Percentiles rank a stretch among this genome's conserved stretches.
Conservation (phyloP, 495 filamentous ascomycete species). For the Aspergillus kassunensis region DNA sequence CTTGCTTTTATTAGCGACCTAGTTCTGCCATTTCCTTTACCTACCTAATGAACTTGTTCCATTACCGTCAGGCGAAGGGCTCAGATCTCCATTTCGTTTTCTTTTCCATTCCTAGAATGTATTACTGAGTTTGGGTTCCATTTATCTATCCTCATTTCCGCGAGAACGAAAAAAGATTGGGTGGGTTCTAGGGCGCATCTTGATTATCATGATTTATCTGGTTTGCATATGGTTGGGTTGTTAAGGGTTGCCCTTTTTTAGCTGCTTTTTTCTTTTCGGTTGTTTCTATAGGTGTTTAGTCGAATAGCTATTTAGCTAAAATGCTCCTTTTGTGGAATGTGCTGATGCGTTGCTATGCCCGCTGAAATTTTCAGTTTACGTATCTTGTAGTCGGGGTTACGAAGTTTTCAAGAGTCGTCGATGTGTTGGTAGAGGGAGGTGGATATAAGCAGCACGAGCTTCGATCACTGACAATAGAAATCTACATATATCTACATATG, state of each 20-base stretch:
- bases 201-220: slow-evolving; percentile 4
- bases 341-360: too few relatives aligned
- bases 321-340: too few relatives aligned
- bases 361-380: too few relatives aligned
- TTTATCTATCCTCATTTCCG: neutral
- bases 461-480: too few relatives aligned
- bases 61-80: neutral
- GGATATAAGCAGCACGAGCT: too few relatives aligned
- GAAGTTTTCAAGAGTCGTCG: too few relatives aligned
- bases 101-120: neutral
- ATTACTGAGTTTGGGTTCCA: neutral
- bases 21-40: neutral
- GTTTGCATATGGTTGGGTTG: slow-evolving; percentile 10
- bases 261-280: neutral
- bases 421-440: too few relatives aligned
- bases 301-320: neutral
- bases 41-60: neutral
- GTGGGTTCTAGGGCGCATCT: neutral
- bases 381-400: too few relatives aligned
- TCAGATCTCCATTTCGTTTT: neutral
- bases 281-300: neutral
- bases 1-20: slow-evolving; percentile 13
- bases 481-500: too few relatives aligned
- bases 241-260: neutral
- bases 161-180: neutral